phyloP scores from a whole-genome alignment of 2,329 filamentous ascomycete species.

The Parastagonospora avenae region DNA sequence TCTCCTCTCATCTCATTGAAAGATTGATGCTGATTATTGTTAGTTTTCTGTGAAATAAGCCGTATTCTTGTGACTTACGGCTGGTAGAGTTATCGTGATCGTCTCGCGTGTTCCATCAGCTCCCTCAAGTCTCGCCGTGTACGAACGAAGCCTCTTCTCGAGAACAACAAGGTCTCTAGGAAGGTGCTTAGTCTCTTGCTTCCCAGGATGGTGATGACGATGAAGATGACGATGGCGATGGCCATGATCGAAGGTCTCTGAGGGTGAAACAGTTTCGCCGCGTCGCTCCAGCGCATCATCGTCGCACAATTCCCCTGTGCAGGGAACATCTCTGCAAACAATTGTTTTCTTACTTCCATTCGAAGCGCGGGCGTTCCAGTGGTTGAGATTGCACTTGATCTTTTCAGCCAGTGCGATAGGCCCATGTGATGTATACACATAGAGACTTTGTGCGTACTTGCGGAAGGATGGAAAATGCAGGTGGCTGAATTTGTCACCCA shows the following conservation, averaged over 20 bases:
- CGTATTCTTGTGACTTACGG: background rate
- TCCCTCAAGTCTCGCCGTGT: background rate
- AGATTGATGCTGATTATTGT: background rate
- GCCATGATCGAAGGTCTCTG: background rate
- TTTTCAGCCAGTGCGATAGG: conserved; percentile 1
- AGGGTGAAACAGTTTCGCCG: background rate
- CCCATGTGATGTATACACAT: background rate
- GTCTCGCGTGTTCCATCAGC: background rate
- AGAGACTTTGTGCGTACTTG: background rate
- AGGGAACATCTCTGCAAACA: background rate
- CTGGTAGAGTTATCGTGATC: conserved; percentile 1
- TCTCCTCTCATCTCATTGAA: background rate
- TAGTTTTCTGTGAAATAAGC: background rate
- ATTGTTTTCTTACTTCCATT: background rate
- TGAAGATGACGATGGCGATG: background rate
- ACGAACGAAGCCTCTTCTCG: background rate
- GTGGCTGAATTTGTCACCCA: conserved; percentile 1
- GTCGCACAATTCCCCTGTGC: background rate
- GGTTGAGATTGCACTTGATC: conserved; percentile 3
- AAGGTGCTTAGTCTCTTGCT: background rate
- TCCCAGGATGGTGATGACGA: background rate
- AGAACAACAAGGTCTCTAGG: background rate
- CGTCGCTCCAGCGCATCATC: background rate
- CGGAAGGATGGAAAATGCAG: conserved; percentile 2
- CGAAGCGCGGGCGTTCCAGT: conserved; percentile 5